Base-by-base conservation (phyloP, 2,329 filamentous ascomycete species). In the Exophiala bonariae region DNA sequence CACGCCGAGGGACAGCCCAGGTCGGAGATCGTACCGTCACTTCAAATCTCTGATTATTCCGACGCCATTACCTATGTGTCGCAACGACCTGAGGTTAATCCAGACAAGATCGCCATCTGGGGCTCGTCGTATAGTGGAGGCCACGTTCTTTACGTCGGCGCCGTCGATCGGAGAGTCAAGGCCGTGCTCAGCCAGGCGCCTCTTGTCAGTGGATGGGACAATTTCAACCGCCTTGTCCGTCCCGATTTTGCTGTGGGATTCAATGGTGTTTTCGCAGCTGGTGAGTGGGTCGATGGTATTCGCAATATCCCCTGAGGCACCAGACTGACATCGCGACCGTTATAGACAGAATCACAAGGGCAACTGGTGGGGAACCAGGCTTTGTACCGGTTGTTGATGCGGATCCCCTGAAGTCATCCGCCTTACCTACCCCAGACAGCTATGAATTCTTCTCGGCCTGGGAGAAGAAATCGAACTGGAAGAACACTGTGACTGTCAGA, bases 121-220 rank as follows among this genome's bases (percentile, higher is more conserved):
- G 69, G 70, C 4, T 58, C 63, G 36, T 71, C 66, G 3, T 64
- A 67, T 50, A 63, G 60, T 47, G 69, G 68, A 19, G 69, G 68
- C n/a, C 63, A 72, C 58, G 66, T 67, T 5, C 51, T 73, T 1
- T 60, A 56, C 42, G 62, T 70, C 35, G 68, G 60, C 17, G 69
- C 70, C 13, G 57, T 63, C 2, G 70, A 74, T 47, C 60, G 59
- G 22, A 56, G 69, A 14, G 65, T 73, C 35, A 71, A 72, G 49
- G 66, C 60, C 13, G 68, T 72, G 1, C 50, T 73, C 11, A 60
- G 53, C 37, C 68, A 71, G 48, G 63, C 62, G n/a, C 64, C 66
- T 17, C 61, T 54, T n/a, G 63, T 66, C n/a, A 57, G 62, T 52
- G 69, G 66, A 13, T 68, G 59, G 59, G 53, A 54, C n/a, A 70